Percentiles rank a stretch among this genome's conserved stretches.
phyloP scores from a whole-genome alignment of 2,329 filamentous ascomycete species.

The Nemania abortiva region DNA sequence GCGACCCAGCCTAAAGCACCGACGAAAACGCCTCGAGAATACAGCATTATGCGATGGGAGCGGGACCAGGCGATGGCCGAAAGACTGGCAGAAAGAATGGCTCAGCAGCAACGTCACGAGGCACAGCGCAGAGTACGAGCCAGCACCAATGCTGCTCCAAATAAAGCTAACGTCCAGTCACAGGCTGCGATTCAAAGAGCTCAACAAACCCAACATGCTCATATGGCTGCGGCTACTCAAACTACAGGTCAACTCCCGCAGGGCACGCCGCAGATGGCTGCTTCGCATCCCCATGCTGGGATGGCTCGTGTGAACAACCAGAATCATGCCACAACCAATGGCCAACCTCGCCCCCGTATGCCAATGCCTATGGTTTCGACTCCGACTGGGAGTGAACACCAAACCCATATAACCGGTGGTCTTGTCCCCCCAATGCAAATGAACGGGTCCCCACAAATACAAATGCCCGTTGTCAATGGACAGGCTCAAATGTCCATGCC shows the following conservation, averaged over 20 bases:
- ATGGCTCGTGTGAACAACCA: conserved; percentile 59
- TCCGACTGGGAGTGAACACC: conserved; percentile 61
- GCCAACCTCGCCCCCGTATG: conserved; percentile 64
- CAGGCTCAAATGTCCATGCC: conserved; percentile 71
- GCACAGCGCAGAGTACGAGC: conserved; percentile 66
- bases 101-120: conserved; percentile 67
- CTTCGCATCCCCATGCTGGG: conserved; percentile 51
- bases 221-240: conserved; percentile 58
- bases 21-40: conserved; percentile 86
- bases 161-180: conserved; percentile 46
- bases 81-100: conserved; percentile 70
- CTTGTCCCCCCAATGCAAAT: conserved; percentile 69
- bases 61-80: conserved; percentile 78
- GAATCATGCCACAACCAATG: conserved; percentile 59
- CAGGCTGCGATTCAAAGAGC: conserved; percentile 61
- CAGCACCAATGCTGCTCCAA: conserved; percentile 38
- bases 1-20: conserved; percentile 60
- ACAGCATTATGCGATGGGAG: conserved; percentile 89
- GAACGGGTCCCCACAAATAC: conserved; percentile 76
- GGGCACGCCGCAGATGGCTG: conserved; percentile 52
- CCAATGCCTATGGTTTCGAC: conserved; percentile 63
- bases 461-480: conserved; percentile 71
- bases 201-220: conserved; percentile 59
- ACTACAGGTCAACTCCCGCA: conserved; percentile 54
- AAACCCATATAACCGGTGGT: conserved; percentile 63